phyloP scores from a whole-genome alignment of 2,329 filamentous ascomycete genomes.

The Chaetothyriales sp. region DNA sequence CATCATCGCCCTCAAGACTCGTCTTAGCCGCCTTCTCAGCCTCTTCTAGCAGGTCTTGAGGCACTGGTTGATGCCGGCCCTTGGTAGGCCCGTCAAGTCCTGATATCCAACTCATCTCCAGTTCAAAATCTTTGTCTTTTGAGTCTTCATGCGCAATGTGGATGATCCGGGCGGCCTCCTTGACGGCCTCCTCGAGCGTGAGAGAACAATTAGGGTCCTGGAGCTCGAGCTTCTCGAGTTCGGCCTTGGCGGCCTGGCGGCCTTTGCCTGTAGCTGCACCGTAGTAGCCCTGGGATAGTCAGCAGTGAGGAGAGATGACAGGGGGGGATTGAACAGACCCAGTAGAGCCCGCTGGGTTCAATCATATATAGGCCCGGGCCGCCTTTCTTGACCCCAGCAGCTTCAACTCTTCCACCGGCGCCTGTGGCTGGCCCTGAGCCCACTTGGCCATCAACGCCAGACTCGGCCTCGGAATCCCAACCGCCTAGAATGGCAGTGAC shows the following conservation, averaged over 20 bases:
- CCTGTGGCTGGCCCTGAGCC: slow-evolving; percentile 64
- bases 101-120: slow-evolving; percentile 99
- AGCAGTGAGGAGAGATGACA: not conserved
- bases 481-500: slow-evolving; percentile 89
- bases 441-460: slow-evolving; percentile 79
- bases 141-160: slow-evolving; percentile 96
- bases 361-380: slow-evolving; percentile 97
- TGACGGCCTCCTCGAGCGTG: slow-evolving; percentile 73
- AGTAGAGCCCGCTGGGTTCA: slow-evolving; percentile 90
- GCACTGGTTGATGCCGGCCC: slow-evolving; percentile 84
- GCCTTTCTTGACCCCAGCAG: slow-evolving; percentile 50
- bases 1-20: slow-evolving; percentile 69
- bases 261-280: slow-evolving; percentile 95
- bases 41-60: slow-evolving; percentile 77
- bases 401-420: slow-evolving; percentile 64
- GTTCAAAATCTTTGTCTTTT: slow-evolving; percentile 98
- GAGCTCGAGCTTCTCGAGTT: slow-evolving; percentile 94
- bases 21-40: slow-evolving; percentile 87
- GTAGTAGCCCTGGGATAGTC: slow-evolving; percentile 59
- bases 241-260: slow-evolving; percentile 88
- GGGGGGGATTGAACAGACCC: slow-evolving; percentile 39
- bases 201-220: slow-evolving; percentile 50
- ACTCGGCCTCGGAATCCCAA: slow-evolving; percentile 77
- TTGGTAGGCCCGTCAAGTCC: slow-evolving; percentile 71
- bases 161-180: slow-evolving; percentile 93